Percentiles rank a stretch among this genome's conserved stretches.
These are phyloP conservation scores for Ustilago lituana DNA, from an alignment of 1,284 basidiomycete species.

Conservation along the genomic window DNA sequence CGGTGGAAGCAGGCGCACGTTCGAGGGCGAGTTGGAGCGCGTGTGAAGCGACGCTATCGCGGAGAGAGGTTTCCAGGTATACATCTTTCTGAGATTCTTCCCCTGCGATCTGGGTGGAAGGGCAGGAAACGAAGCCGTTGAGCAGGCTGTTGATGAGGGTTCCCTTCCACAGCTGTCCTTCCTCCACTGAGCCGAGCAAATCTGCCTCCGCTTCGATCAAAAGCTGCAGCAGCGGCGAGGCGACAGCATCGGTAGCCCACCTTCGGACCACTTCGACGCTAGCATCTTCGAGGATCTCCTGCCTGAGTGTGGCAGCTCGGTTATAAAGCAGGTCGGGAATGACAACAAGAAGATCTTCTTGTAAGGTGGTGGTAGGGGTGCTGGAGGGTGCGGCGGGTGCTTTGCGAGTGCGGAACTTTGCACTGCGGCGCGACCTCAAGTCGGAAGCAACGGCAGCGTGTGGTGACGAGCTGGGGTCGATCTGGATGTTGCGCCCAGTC, in stretches of 20 bases:
- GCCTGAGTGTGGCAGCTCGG: slow-evolving; percentile 18
- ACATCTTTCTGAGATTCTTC: slow-evolving; percentile 35
- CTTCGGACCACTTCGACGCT: slow-evolving; percentile 20
- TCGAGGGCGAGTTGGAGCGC: slow-evolving; percentile 49
- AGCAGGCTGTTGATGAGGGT: slow-evolving; percentile 51
- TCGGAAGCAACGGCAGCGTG: slow-evolving; percentile 15
- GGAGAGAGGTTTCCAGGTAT: slow-evolving; percentile 59
- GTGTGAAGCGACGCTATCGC: slow-evolving; percentile 63
- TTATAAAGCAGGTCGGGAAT: slow-evolving; percentile 36
- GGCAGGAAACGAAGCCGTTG: slow-evolving; percentile 40
- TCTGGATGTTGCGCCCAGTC: slow-evolving; percentile 48
- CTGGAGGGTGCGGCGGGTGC: slow-evolving; percentile 21
- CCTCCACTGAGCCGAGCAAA: slow-evolving; percentile 27
- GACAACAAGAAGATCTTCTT: slow-evolving; percentile 16
- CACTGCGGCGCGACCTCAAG: slow-evolving; percentile 53
- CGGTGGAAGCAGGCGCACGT: slow-evolving; percentile 16
- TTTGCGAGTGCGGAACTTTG: slow-evolving; percentile 58
- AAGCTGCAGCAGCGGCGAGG: slow-evolving; percentile 57
- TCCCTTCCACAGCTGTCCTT: slow-evolving; percentile 14
- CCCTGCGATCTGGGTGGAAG: not conserved
- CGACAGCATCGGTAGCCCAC: slow-evolving; percentile 48
- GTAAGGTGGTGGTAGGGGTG: not conserved
- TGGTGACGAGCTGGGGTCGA: slow-evolving; percentile 8
- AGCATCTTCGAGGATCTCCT: slow-evolving; percentile 18
- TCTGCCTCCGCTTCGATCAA: slow-evolving; percentile 44